These are phyloP conservation scores for Graphilbum sp. DNA, from an alignment of 2,329 filamentous ascomycete genomes.

Conservation along the genomic window DNA sequence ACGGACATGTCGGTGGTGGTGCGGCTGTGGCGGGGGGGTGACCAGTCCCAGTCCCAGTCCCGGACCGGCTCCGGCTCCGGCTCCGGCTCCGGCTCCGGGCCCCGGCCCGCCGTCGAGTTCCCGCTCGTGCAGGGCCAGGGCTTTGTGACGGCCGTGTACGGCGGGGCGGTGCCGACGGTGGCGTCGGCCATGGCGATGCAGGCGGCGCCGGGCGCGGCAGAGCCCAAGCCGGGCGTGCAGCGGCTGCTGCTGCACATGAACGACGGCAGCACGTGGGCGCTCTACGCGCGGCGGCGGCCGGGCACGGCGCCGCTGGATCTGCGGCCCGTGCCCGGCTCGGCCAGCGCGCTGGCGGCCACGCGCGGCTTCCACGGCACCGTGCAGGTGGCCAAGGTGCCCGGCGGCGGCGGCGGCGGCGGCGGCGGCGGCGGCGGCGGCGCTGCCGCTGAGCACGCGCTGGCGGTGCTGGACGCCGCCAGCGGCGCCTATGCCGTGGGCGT, in stretches of 20 bases:
- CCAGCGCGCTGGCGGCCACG: conserved; percentile 43
- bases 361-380: conserved; percentile 59
- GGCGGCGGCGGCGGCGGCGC: no score
- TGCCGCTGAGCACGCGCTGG: conserved; percentile 26
- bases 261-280: conserved; percentile 59
- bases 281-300: conserved; percentile 53
- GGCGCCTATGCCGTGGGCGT: conserved; percentile 58
- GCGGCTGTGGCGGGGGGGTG: conserved; percentile 46
- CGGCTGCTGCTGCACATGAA: conserved; percentile 64
- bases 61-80: no score
- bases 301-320: conserved; percentile 46
- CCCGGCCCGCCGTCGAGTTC: conserved; percentile 49
- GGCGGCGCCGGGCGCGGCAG: neutral
- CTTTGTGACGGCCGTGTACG: conserved; percentile 67
- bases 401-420: conserved; percentile 34
- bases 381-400: conserved; percentile 67
- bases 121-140: conserved; percentile 82
- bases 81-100: conserved; percentile 16
- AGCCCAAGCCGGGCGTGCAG: conserved; percentile 39
- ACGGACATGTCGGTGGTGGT: conserved; percentile 49
- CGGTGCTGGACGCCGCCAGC: conserved; percentile 52
- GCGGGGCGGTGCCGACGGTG: conserved; percentile 51
- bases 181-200: conserved; percentile 37
- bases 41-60: no score
- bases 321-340: conserved; percentile 47